Base-by-base conservation (phyloP, 2,329 filamentous ascomycete species). In the Ceratocystis ficicola region DNA sequence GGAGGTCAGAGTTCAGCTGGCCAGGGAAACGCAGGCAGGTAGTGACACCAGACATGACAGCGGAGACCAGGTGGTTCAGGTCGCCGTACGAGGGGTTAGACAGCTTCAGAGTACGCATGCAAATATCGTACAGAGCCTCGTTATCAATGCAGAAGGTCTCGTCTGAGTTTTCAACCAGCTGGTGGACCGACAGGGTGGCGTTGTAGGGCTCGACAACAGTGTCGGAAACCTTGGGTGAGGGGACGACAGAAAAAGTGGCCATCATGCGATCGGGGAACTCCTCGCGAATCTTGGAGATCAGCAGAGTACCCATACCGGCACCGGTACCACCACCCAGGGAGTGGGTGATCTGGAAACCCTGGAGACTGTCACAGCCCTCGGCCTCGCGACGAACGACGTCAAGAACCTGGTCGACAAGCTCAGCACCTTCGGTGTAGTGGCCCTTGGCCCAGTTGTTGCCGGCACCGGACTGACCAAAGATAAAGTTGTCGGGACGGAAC, bases 391-490 rank as follows among this genome's bases (percentile, higher is more conserved):
- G 94, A 76, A 99, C 93, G 71, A 99, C 94, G 77, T 97, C 94
- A 73, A 99, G 86, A 72, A 99, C 94, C 76, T 96, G 85, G 83
- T 99, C 94, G 72, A 99, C 94, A 70, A 97, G 86, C 83, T 99
- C 94, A 73, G 94, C 94, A 86, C 94, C 94, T 83, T 99, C 94
- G 71, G 94, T 99, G 86, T 99, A 99, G 79, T 99, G 94, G 82
- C 94, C 94, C 88, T 97, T 99, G 80, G 94, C 94, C 94, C 94
- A 99, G 87, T 97, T 97, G 90, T 99, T 99, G 81, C 94, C 94
- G 78, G 94, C 94, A 85, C 94, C 93, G 74, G 94, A 97, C 83
- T 97, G 94, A 74, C 94, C 94, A 79, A 97, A 97, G 76, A 97
- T 91, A 81, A 97, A 97, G 88, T 97, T 99, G 83, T 99, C 94